Evolutionary conservation across 2,329 filamentous ascomycete genomes (phyloP).

Genomic region (Trichoderma sp.): DNA sequence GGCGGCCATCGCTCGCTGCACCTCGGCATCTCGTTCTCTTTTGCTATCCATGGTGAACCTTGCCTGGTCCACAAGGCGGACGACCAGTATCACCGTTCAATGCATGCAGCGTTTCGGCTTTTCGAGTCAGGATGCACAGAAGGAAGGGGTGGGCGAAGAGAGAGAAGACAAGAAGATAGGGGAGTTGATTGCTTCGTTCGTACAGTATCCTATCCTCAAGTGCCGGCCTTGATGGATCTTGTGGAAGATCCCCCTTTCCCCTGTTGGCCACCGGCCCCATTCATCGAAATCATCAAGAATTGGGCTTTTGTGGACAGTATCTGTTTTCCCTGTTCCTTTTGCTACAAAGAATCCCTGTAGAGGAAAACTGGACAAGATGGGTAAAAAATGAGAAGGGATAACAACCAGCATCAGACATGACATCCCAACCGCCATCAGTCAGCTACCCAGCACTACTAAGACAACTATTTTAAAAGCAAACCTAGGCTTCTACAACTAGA

Average conservation of each 20-base stretch:
- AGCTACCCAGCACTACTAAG: background rate
- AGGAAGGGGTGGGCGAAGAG: background rate
- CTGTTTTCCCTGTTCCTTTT: background rate
- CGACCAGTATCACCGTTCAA: background rate
- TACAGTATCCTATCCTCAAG: background rate
- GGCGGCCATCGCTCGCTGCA: background rate
- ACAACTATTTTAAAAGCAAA: background rate
- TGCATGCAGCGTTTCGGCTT: background rate
- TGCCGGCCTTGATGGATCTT: background rate
- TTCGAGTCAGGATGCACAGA: background rate
- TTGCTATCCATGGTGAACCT: background rate
- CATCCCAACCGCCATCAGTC: background rate
- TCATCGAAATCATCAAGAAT: background rate
- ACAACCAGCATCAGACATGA: background rate
- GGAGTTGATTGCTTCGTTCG: background rate
- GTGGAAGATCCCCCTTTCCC: slow-evolving; percentile 1
- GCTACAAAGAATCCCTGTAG: background rate
- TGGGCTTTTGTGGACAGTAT: background rate
- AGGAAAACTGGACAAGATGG: background rate
- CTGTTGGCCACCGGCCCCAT: background rate
- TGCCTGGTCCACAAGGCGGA: background rate
- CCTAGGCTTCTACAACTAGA: background rate
- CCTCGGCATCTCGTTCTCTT: background rate
- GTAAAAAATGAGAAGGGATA: background rate
- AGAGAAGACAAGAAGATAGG: background rate